A percentile compares a stretch with the other conserved stretches of the same genome.
These are phyloP conservation scores for Amphicarpaea edgeworthii DNA, from an alignment of 306 rosid species.

Conservation along the genomic window DNA sequence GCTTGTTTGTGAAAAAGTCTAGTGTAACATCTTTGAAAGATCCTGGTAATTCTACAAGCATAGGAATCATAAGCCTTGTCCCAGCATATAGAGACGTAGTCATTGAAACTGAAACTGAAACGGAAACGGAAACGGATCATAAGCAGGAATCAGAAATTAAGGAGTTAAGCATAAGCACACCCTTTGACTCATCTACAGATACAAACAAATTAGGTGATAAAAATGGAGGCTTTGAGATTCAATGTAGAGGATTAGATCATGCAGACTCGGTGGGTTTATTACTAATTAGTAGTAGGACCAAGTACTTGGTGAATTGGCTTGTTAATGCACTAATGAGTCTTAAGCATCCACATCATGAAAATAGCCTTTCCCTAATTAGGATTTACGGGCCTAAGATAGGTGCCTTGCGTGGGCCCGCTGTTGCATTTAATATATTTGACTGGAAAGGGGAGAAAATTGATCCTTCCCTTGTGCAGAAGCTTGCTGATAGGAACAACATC, in stretches of 20 bases:
- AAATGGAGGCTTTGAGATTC: constrained; percentile 44
- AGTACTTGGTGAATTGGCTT: constrained; percentile 76
- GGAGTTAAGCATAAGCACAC: constrained; percentile 39
- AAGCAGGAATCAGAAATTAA: constrained; percentile 46
- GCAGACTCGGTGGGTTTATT: constrained; percentile 78
- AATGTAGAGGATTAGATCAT: constrained; percentile 77
- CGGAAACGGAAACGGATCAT: background rate
- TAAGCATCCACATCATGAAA: constrained; percentile 68
- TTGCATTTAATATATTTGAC: constrained; percentile 87
- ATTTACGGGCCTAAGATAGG: constrained; percentile 77
- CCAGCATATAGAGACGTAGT: constrained; percentile 43
- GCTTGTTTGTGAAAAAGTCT: constrained; percentile 84
- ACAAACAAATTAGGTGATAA: constrained; percentile 20
- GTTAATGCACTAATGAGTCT: constrained; percentile 78
- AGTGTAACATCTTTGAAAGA: constrained; percentile 55
- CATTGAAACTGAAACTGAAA: constrained; percentile 7
- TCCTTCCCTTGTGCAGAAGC: constrained; percentile 76
- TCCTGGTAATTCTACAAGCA: constrained; percentile 51
- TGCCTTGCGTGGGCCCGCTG: constrained; percentile 66
- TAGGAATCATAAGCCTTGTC: constrained; percentile 72
- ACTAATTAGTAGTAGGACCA: constrained; percentile 59
- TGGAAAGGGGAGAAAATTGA: constrained; percentile 91
- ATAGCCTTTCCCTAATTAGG: constrained; percentile 60
- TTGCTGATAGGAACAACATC: constrained; percentile 74
- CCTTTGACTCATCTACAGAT: constrained; percentile 29